Conservation (phyloP, 83 land plant species). For the Isoetes engelmannii region DNA sequence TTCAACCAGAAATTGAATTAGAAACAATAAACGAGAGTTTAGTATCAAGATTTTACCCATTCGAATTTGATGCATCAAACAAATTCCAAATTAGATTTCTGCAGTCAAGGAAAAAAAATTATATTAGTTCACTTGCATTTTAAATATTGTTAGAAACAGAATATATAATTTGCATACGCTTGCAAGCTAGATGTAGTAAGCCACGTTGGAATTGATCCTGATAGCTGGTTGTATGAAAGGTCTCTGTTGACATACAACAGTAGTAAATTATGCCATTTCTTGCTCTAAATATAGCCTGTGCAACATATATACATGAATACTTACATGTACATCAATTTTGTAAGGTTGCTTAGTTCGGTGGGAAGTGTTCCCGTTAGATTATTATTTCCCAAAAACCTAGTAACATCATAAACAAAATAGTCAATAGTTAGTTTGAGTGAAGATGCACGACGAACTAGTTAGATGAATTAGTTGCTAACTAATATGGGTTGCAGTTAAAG, state of each 20-base stretch:
- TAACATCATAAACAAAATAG: not conserved
- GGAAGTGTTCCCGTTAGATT: slow-evolving; percentile 3
- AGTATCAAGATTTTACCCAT: not conserved
- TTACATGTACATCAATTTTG: not conserved
- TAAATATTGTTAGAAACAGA: not conserved
- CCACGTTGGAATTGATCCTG: not conserved
- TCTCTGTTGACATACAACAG: not conserved
- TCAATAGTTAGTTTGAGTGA: not conserved
- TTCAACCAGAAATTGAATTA: not conserved
- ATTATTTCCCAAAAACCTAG: not conserved
- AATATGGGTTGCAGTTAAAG: too few species aligned
- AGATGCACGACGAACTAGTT: too few species aligned
- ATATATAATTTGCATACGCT: too few species aligned
- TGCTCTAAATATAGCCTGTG: not conserved
- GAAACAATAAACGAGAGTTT: not conserved
- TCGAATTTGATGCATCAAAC: not conserved
- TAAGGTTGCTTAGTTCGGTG: not conserved
- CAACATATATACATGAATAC: not conserved
- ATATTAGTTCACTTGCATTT: not conserved
- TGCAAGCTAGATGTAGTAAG: too few species aligned
- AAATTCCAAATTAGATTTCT: slow-evolving; percentile 1
- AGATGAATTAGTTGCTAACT: too few species aligned
- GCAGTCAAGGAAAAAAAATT: not conserved
- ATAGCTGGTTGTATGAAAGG: slow-evolving; percentile 1
- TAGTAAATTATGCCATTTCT: not conserved